Evolutionary conservation across 2,329 filamentous ascomycete genomes (phyloP).

Genomic region (Tetracladium maxilliforme): DNA sequence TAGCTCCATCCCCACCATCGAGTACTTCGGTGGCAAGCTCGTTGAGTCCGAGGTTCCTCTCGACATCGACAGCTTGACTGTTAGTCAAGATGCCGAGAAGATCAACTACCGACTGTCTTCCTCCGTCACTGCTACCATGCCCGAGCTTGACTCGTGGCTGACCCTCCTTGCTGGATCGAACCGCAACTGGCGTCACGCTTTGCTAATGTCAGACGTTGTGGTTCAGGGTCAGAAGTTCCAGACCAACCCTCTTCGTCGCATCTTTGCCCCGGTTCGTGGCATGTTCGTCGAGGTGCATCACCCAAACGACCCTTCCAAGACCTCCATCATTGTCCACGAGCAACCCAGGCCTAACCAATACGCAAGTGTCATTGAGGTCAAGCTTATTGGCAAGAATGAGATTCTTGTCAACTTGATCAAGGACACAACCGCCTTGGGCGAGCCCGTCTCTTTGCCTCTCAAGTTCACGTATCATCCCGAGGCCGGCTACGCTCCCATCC

Average conservation of each 20-base stretch:
- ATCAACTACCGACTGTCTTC: conserved; percentile 72
- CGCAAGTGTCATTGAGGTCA: conserved; percentile 77
- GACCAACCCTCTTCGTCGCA: conserved; percentile 86
- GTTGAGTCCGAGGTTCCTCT: conserved; percentile 56
- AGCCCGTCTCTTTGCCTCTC: conserved; percentile 70
- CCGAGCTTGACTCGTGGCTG: conserved; percentile 72
- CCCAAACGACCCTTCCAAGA: conserved; percentile 71
- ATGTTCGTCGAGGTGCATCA: conserved; percentile 79
- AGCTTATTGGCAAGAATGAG: conserved; percentile 58
- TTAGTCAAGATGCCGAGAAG: conserved; percentile 67
- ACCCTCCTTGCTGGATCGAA: conserved; percentile 71
- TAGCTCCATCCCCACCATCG: conserved; percentile 64
- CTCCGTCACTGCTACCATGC: conserved; percentile 58
- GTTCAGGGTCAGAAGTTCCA: conserved; percentile 95
- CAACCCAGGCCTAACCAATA: conserved; percentile 76
- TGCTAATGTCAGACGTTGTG: conserved; percentile 86
- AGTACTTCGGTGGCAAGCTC: conserved; percentile 90
- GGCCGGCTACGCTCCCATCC: conserved; percentile 92
- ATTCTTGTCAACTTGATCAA: conserved; percentile 87
- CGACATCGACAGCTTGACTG: conserved; percentile 75
- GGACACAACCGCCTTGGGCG: conserved; percentile 73
- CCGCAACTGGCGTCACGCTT: conserved; percentile 87
- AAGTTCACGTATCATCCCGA: conserved; percentile 91
- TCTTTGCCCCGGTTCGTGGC: conserved; percentile 75
- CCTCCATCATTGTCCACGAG: conserved; percentile 75